Base-by-base conservation (phyloP, 371 early-diverging fungal species). In the Mortierella sp. region DNA sequence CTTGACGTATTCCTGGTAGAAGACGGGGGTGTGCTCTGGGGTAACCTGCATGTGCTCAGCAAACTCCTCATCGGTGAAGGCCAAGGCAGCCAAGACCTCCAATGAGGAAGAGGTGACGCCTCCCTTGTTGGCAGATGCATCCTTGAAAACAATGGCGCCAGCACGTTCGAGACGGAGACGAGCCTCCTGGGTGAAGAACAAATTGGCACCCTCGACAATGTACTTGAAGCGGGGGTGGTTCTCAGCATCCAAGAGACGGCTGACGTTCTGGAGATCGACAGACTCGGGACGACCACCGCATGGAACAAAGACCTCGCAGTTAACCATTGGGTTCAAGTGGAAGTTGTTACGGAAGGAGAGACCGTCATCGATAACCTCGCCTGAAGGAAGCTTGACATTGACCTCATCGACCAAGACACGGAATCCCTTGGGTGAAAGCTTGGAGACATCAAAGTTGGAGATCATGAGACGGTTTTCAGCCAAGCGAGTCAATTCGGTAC, bases 251-350 rank as follows among this genome's bases (percentile, higher is more conserved):
- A 97, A 87, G 54, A 98, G 87, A 57, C 83, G 62, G 61, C 90
- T 85, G 28, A 98, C 96, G 83, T 98, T 99, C 87, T 90, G 91
- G 32, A 98, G 88, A 88, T 97, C 99, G 54, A 99, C 95, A 12
- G 98, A 92, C 88, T 99, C 99, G 67, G 99, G 99, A 65, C 99
- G 95, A 71, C 99, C 99, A 86, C 99, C 99, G 83, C 99, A 98
- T 16, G 99, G 99, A 26, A 98, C 97, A 88, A 99, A 98, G 57
- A 99, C 88, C 66, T 94, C 94, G 67, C 97, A 94, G 12, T 88
- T 75, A 40, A 95, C 92, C 66, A 95, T 83, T 11, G 90, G 87
- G 88, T 96, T 93, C 77, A 96, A 87, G 84, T 99, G 99, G 94
- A 98, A 99, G 71, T 94, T 93, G 89, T 99, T 99, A 78, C 99